Evolutionary conservation across 805 yeast species (phyloP), one percentile per base, ranked within the genome.

Genomic region (Trichomonascus vanleenenianus): DNA sequence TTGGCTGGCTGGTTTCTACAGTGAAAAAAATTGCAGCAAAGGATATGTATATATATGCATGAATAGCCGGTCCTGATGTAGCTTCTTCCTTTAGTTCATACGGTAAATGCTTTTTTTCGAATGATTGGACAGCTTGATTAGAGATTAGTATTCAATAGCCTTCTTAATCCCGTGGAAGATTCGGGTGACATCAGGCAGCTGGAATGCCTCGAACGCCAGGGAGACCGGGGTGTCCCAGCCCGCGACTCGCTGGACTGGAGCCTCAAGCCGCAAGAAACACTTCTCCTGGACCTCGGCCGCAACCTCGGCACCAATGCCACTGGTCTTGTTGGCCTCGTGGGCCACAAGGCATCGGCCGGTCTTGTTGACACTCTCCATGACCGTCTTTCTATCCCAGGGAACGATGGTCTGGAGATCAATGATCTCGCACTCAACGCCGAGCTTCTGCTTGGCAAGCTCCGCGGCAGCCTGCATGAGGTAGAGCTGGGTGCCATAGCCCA

Each of bases 211-310:
- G 66, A 85, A 78, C 69, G 95, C 93, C 62, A 88, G 84, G 50
- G 96, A 94, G 54, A 95, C 86, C 70, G 95, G 96, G n/a, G 86
- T 94, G 73, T 88, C 96, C 69, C 95, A 87, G 66, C 96, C 96
- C 44, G 97, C 85, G 57, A 86, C 83, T 78, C 96, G 83, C 72
- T 84, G 88, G 52, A 87, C 83, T 56, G 97, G 97, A 48, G 96
- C 87, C 70, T 88, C 97, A 63, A 88, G 76, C 73, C 84, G 80
- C 64, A 88, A 91, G 55, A 88, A 87, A 46, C 91, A 95, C 66
- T 84, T 91, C 70, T 87, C 95, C 88, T 88, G 87, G 58, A 88
- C 75, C 70, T 86, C 95, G 48, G 97, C 96, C 62, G 89, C 81
- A 57, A 88, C 82, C 73, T 88, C 96, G 42, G 96, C 83, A 59